Conservation (phyloP, 805 yeast genomes). For the Millerozyma acaciae region DNA sequence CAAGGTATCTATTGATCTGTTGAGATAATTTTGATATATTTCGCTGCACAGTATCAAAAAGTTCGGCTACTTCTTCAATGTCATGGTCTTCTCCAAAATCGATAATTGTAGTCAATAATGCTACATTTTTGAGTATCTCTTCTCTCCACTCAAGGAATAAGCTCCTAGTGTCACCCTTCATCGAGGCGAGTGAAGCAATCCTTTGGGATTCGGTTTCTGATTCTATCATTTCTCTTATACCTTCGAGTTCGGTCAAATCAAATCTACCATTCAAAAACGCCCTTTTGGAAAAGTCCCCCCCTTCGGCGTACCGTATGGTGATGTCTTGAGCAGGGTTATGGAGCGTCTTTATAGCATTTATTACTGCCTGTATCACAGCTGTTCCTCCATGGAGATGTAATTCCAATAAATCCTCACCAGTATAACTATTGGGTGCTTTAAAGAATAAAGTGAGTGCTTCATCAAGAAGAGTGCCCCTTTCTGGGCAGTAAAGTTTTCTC, state of each 20-base stretch:
- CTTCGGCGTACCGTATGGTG: slow-evolving; percentile 73
- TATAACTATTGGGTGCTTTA: slow-evolving; percentile 71
- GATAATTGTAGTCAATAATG: slow-evolving; percentile 78
- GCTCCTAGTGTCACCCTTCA: slow-evolving; percentile 61
- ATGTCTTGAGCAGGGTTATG: slow-evolving; percentile 42
- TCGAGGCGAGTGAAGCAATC: slow-evolving; percentile 64
- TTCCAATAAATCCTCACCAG: slow-evolving; percentile 90
- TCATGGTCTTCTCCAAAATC: slow-evolving; percentile 96
- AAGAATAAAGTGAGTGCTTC: slow-evolving; percentile 72
- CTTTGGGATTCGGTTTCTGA: slow-evolving; percentile 94
- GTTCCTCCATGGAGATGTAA: slow-evolving; percentile 93
- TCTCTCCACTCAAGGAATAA: slow-evolving; percentile 65
- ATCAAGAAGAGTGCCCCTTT: slow-evolving; percentile 51
- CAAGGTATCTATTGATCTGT: slow-evolving; percentile 44
- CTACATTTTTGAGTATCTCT: slow-evolving; percentile 59
- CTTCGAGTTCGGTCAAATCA: slow-evolving; percentile 89
- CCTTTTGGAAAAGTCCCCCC: slow-evolving; percentile 87
- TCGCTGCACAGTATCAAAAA: slow-evolving; percentile 48
- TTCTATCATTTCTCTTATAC: slow-evolving; percentile 80
- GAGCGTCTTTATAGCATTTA: slow-evolving; percentile 54
- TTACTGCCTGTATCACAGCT: slow-evolving; percentile 71
- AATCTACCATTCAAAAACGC: slow-evolving; percentile 82
- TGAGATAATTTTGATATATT: slow-evolving; percentile 39
- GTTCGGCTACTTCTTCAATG: slow-evolving; percentile 55
- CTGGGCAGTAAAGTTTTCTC: slow-evolving; percentile 49